Conservation (phyloP, 257 asterid genomes). For the Voacanga thouarsii region DNA sequence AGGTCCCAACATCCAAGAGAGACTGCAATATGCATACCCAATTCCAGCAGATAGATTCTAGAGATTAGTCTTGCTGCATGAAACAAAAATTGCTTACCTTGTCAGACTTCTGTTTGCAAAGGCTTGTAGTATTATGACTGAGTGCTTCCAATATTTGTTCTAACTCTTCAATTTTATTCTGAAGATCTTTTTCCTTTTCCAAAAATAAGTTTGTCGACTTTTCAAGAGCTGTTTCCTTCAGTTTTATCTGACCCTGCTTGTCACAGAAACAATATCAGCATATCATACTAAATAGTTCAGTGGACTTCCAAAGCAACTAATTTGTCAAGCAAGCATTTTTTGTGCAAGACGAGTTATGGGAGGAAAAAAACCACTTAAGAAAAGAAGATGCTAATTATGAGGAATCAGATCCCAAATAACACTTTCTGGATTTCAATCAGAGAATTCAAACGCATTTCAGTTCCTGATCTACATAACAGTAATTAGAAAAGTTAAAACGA, state of each 20-base stretch:
- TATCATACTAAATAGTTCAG: neutral
- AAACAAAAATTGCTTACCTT: conserved; percentile 41
- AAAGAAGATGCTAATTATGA: neutral
- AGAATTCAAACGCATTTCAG: neutral
- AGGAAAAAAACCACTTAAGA: neutral
- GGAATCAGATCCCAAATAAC: neutral
- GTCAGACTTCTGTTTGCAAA: conserved; percentile 31
- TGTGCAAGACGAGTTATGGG: neutral
- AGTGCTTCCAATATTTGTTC: conserved; percentile 54
- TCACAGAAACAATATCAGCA: conserved; percentile 6
- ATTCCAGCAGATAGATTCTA: neutral
- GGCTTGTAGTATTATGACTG: conserved; percentile 33
- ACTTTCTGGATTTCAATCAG: neutral
- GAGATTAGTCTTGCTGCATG: neutral
- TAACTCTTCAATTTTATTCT: conserved; percentile 57
- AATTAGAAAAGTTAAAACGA: neutral
- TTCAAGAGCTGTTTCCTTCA: conserved; percentile 69
- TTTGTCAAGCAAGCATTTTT: neutral
- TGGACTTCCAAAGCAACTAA: neutral
- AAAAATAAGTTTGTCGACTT: conserved; percentile 53
- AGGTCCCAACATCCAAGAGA: neutral
- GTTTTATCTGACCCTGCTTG: conserved; percentile 59
- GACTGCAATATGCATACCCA: neutral
- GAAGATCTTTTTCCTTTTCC: conserved; percentile 78
- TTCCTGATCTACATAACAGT: neutral